Conservation (phyloP, 2,329 filamentous ascomycete genomes). For the Penicillium sp. region DNA sequence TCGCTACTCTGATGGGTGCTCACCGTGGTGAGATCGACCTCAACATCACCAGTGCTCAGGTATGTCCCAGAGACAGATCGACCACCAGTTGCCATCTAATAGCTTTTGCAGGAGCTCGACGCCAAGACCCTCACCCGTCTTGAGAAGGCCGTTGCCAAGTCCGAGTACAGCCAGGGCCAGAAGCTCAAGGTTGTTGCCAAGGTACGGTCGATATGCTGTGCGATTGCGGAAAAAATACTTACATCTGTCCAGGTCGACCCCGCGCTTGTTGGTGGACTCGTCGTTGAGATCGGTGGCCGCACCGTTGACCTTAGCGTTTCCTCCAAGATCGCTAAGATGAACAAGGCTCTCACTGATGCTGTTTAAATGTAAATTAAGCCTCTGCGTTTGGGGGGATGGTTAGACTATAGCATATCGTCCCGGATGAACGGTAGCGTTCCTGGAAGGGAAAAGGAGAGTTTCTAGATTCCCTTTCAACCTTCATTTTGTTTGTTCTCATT, state of each 20-base stretch:
- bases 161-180: conserved; percentile 85
- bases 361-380: conserved; percentile 69
- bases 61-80: conserved; percentile 48
- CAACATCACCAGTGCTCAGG: conserved; percentile 84
- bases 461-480: conserved; percentile 7
- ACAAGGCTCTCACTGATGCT: conserved; percentile 96
- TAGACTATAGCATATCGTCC: conserved; percentile 26
- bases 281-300: conserved; percentile 96
- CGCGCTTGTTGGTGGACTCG: conserved; percentile 87
- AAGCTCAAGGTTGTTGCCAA: conserved; percentile 97
- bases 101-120: conserved; percentile 69
- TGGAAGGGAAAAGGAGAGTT: conserved; percentile 13
- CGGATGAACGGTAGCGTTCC: conserved; percentile 30
- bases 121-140: conserved; percentile 81
- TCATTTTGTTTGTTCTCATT: conserved; percentile 27
- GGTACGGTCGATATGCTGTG: conserved; percentile 50
- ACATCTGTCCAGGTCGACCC: conserved; percentile 71
- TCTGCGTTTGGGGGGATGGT: conserved; percentile 22
- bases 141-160: conserved; percentile 86
- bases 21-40: conserved; percentile 91
- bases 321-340: conserved; percentile 93
- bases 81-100: neutral
- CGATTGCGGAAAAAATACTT: neutral
- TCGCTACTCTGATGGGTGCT: conserved; percentile 81
- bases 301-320: conserved; percentile 98